phyloP scores from a whole-genome alignment of 495 filamentous ascomycete species.

The Lichenothelia convexa region DNA sequence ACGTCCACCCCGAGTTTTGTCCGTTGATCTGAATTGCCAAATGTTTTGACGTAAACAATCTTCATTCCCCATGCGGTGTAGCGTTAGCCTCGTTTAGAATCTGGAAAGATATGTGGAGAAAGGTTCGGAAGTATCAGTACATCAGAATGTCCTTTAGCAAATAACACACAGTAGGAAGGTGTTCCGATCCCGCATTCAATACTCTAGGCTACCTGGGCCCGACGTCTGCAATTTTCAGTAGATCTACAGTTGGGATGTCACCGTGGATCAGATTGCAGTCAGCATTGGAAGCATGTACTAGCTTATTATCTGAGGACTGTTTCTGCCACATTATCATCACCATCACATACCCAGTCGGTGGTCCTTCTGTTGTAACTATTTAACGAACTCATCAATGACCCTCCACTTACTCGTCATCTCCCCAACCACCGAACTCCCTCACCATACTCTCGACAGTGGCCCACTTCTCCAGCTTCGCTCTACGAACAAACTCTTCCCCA shows the following conservation, averaged over 20 bases:
- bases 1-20: not conserved
- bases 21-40: not conserved
- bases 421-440: not conserved
- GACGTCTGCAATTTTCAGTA: no score
- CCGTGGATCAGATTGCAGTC: not conserved
- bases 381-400: not conserved
- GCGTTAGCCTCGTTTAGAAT: no score
- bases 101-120: no score
- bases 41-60: no score
- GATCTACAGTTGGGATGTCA: not conserved
- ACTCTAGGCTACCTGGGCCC: no score
- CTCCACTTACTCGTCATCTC: not conserved
- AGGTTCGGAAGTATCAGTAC: no score
- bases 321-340: not conserved
- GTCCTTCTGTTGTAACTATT: not conserved
- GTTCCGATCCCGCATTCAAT: no score
- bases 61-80: no score
- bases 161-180: no score
- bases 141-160: no score
- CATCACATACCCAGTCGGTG: not conserved
- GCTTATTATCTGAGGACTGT: not conserved
- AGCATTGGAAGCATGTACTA: not conserved
- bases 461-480: not conserved
- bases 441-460: not conserved
- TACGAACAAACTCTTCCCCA: constrained; percentile 1